Base-by-base conservation (phyloP, 371 early-diverging fungal genomes). In the Conidiobolus incongruus region DNA sequence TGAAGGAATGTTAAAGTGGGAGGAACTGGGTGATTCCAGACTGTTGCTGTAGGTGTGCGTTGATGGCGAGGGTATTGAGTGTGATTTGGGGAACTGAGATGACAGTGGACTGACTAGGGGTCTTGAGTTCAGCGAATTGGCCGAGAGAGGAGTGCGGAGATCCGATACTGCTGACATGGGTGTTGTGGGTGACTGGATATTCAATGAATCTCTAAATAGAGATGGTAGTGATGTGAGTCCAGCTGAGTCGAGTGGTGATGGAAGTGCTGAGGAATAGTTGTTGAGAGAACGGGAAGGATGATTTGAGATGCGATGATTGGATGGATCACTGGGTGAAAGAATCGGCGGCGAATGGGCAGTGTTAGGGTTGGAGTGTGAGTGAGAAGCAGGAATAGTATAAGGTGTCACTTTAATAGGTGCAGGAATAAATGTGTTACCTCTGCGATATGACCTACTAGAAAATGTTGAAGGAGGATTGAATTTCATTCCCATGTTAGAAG, bases 11-110 rank as follows among this genome's bases (percentile, higher is more conserved):
- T 22, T 38, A 5, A 40, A 29, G 17, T 30, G 28, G 15, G 34
- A 11, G 3, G 33, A 7, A 40, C 44, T 15, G 41, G 37, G 7
- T 40, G 39, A 17, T 42, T 35, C 22, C 28, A 40, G n/a, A 29
- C 35, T 34, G 45, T 26, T 28, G 45, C 11, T 15, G 40, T 38
- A 21, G 36, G 10, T 35, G 26, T 29, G 29, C 16, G 35, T 46
- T 31, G 40, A 28, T 32, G 44, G 21, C 39, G 40, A 46, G 36
- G n/a, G 32, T 43, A 26, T n/a, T n/a, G n/a, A n/a, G n/a, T n/a
- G 43, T 15, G 19, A n/a, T 19, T 13, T 13, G 8, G 24, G 8
- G 8, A 26, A 26, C 8, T 26, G 26, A 3, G 26, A 4, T 3
- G 3, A 4, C 8, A 26, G 26, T 4, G 26, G 26, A 8, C 26